A percentile compares a stretch with the other conserved stretches of the same genome.
phyloP scores from a whole-genome alignment of 495 filamentous ascomycete species.

The Apiosordaria backusii region DNA sequence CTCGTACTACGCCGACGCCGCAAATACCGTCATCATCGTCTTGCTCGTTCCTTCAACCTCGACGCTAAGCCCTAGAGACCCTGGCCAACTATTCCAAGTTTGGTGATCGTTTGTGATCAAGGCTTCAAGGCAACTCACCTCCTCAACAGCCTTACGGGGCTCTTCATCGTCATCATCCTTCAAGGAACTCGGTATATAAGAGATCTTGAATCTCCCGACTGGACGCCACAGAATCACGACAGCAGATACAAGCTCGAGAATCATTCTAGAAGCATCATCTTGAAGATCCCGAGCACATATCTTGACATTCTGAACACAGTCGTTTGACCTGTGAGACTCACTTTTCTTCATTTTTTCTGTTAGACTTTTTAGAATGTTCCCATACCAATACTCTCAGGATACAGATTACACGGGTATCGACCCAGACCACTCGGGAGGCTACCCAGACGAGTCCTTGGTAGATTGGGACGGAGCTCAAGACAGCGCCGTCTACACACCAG shows the following conservation, averaged over 20 bases:
- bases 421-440: conserved; percentile 3
- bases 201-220: conserved; percentile 13
- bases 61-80: conserved; percentile 24
- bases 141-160: neutral
- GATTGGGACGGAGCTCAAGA: conserved; percentile 9
- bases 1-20: conserved; percentile 18
- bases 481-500: conserved; percentile 11
- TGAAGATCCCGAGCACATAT: conserved; percentile 18
- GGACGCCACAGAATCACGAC: conserved; percentile 19
- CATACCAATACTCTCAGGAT: conserved; percentile 32
- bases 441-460: neutral
- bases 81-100: conserved; percentile 21
- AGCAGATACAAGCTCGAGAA: conserved; percentile 14
- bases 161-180: conserved; percentile 2
- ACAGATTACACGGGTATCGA: conserved; percentile 18
- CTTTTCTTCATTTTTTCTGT: conserved; percentile 10
- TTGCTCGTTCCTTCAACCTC: conserved; percentile 11
- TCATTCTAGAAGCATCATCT: conserved; percentile 10
- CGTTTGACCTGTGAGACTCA: conserved; percentile 25
- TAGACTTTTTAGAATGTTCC: conserved; percentile 23
- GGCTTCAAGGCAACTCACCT: neutral
- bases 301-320: conserved; percentile 11
- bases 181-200: conserved; percentile 13
- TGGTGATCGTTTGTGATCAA: conserved; percentile 8
- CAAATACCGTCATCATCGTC: conserved; percentile 11